These are phyloP conservation scores for Vanrija humicola DNA, from an alignment of 1,284 basidiomycete species.

Conservation along the genomic window DNA sequence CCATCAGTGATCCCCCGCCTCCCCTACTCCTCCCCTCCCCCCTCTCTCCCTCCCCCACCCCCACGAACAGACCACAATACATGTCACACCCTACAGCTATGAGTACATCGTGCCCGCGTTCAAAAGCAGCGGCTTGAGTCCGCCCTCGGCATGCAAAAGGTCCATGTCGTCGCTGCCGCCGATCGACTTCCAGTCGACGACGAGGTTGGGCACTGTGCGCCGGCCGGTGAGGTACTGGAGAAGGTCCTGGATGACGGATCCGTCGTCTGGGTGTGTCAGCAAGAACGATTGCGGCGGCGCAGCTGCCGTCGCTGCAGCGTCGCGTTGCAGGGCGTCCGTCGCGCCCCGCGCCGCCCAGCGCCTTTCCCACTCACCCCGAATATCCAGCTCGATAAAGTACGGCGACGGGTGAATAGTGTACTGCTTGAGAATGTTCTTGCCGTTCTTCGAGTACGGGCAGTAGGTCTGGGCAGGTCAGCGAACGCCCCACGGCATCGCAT, in stretches of 20 bases:
- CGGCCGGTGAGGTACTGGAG: constrained; percentile 43
- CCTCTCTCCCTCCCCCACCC: too few relatives aligned
- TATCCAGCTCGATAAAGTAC: constrained; percentile 48
- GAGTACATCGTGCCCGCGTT: neutral
- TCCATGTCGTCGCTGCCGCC: constrained; percentile 49
- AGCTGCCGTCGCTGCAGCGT: too few relatives aligned
- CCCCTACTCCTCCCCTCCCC: too few relatives aligned
- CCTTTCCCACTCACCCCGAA: constrained; percentile 37
- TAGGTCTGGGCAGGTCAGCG: constrained; percentile 28
- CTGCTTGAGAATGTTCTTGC: constrained; percentile 39
- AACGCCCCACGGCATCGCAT: neutral
- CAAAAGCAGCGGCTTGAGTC: constrained; percentile 17
- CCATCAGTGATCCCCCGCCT: too few relatives aligned
- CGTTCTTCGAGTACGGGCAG: constrained; percentile 47
- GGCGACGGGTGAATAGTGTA: constrained; percentile 39
- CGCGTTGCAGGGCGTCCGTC: too few relatives aligned
- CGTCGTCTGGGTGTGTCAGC: constrained; percentile 34
- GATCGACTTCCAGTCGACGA: constrained; percentile 43
- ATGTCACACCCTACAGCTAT: too few relatives aligned
- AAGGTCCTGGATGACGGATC: constrained; percentile 35
- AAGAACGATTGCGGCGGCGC: too few relatives aligned
- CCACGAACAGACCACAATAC: too few relatives aligned
- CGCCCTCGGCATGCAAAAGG: constrained; percentile 45
- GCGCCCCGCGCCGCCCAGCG: too few relatives aligned
- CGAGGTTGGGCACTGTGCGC: constrained; percentile 49